Evolutionary conservation across 345 rosid species (phyloP).

Genomic region (Schrenkiella parvula): DNA sequence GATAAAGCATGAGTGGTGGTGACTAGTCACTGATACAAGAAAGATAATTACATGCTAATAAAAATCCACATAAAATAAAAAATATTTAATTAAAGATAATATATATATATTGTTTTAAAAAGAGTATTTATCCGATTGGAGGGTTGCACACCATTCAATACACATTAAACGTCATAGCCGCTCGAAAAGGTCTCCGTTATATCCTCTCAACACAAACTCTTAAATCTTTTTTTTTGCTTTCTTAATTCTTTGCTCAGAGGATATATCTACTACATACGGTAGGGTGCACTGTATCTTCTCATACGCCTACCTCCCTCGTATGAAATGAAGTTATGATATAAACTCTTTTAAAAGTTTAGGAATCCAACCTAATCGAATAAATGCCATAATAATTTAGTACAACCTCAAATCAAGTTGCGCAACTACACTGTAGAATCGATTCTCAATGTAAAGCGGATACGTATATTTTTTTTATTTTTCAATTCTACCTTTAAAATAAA

Average conservation of each 20-base stretch:
- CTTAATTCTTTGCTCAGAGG: background rate
- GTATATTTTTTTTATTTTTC: background rate
- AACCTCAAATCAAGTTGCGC: background rate
- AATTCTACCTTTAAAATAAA: background rate
- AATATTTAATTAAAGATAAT: background rate
- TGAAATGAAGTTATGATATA: background rate
- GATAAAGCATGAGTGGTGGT: conserved; percentile 36
- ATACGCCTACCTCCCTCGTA: background rate
- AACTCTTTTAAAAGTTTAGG: background rate
- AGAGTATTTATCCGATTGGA: conserved; percentile 23
- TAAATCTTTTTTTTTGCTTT: background rate
- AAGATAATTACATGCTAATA: conserved; percentile 2
- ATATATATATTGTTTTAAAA: background rate
- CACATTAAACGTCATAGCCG: conserved; percentile 30
- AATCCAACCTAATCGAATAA: background rate
- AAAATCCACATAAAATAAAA: conserved; percentile 4
- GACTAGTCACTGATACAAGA: background rate
- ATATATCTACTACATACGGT: background rate
- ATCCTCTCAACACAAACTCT: background rate
- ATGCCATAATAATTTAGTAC: conserved; percentile 5
- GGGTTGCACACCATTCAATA: conserved; percentile 33
- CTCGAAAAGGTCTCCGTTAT: conserved; percentile 1
- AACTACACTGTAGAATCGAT: background rate
- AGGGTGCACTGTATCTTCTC: background rate
- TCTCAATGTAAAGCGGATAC: background rate